A percentile compares a stretch with the other conserved stretches of the same genome.
Evolutionary conservation across 2,329 filamentous ascomycete species (phyloP).

Genomic region (Fusarium continuum): DNA sequence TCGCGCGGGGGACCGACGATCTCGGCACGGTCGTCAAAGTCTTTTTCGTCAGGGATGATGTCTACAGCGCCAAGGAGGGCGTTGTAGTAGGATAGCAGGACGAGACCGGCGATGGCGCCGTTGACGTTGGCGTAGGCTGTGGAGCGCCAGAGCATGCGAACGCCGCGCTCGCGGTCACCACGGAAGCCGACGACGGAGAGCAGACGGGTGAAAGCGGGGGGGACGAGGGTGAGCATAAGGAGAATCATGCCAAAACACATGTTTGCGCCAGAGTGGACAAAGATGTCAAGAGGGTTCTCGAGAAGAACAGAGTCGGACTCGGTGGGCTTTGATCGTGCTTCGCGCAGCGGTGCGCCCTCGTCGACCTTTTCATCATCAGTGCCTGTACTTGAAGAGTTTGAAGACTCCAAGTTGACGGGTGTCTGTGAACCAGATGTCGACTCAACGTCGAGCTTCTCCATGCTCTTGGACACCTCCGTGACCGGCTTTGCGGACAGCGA

Average conservation of each 20-base stretch:
- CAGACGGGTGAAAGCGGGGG: conserved; percentile 87
- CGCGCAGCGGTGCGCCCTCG: conserved; percentile 35
- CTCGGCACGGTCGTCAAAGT: conserved; percentile 64
- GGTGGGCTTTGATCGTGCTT: conserved; percentile 47
- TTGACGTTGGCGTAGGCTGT: conserved; percentile 88
- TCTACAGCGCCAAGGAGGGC: conserved; percentile 86
- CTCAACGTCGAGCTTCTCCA: conserved; percentile 47
- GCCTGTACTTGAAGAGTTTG: conserved; percentile 27
- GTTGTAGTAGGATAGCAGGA: conserved; percentile 88
- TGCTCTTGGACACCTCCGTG: conserved; percentile 44
- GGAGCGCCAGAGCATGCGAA: conserved; percentile 90
- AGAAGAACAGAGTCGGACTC: conserved; percentile 71
- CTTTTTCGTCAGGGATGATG: conserved; percentile 73
- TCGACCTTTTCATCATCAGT: conserved; percentile 33
- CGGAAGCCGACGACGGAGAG: conserved; percentile 90
- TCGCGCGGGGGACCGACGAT: conserved; percentile 76
- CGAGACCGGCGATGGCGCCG: conserved; percentile 86
- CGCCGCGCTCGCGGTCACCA: conserved; percentile 83
- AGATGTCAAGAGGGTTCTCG: conserved; percentile 80
- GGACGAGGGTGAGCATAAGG: conserved; percentile 90
- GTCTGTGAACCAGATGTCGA: conserved; percentile 54
- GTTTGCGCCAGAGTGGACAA: conserved; percentile 87
- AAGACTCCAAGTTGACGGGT: conserved; percentile 45
- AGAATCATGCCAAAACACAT: conserved; percentile 90
- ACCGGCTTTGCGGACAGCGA: conserved; percentile 9